These are phyloP conservation scores for Phanerodontia chrysosporium DNA, from an alignment of 768 basidiomycete genomes.

Conservation along the genomic window DNA sequence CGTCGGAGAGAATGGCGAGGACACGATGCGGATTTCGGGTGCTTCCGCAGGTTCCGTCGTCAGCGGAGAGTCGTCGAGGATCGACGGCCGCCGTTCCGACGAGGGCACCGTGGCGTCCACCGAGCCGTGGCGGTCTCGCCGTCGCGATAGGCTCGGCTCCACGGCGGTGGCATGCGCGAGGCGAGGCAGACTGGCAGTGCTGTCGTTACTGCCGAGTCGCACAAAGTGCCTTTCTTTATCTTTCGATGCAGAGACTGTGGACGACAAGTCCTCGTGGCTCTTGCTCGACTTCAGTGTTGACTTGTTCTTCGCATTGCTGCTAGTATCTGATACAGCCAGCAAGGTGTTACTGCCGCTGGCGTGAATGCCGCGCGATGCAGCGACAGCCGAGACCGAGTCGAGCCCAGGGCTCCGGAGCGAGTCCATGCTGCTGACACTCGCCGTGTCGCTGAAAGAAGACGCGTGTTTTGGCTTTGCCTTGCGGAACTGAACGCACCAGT, in stretches of 20 bases:
- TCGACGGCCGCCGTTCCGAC: not conserved
- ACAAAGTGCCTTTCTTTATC: constrained; percentile 4
- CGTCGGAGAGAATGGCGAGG: constrained; percentile 4
- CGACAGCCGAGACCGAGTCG: constrained; percentile 31
- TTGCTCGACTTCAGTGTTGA: constrained; percentile 58
- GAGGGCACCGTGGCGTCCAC: constrained; percentile 11
- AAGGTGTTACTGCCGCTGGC: constrained; percentile 32
- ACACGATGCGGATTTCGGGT: constrained; percentile 6
- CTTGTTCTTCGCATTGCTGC: constrained; percentile 18
- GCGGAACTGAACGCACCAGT: constrained; percentile 77
- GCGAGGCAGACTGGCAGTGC: constrained; percentile 25
- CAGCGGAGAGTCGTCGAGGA: constrained; percentile 13
- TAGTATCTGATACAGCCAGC: constrained; percentile 22
- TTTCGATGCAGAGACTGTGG: constrained; percentile 27
- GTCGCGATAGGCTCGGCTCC: not conserved
- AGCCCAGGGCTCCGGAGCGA: constrained; percentile 40
- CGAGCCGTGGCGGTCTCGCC: constrained; percentile 17
- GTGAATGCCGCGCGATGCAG: constrained; percentile 7
- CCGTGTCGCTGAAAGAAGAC: constrained; percentile 15
- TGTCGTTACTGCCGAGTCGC: constrained; percentile 28
- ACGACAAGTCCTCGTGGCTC: constrained; percentile 60
- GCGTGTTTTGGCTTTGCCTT: constrained; percentile 29
- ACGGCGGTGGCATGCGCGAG: constrained; percentile 17
- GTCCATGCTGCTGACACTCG: constrained; percentile 4
- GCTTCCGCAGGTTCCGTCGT: constrained; percentile 8